These are phyloP conservation scores for Alternaria rosae DNA, from an alignment of 2,329 filamentous ascomycete genomes.

Conservation along the genomic window DNA sequence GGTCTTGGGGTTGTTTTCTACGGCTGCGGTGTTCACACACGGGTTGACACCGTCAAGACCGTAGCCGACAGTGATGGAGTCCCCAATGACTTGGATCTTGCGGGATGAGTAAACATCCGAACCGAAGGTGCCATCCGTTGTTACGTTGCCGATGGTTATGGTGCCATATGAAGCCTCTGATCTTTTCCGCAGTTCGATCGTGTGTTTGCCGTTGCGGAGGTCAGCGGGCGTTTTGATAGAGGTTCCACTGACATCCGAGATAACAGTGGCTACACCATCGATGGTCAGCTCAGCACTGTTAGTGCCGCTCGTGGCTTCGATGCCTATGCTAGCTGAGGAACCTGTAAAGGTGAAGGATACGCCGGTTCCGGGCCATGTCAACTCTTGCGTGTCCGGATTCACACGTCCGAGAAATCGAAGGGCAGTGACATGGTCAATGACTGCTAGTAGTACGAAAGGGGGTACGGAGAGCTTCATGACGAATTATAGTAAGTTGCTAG, in stretches of 20 bases:
- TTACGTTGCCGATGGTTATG: constrained; percentile 39
- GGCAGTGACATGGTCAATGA: constrained; percentile 2
- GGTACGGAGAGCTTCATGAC: neutral
- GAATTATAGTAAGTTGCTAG: neutral
- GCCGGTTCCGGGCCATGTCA: constrained; percentile 57
- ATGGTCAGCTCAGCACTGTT: constrained; percentile 48
- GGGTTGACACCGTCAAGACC: constrained; percentile 53
- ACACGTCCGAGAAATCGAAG: constrained; percentile 49
- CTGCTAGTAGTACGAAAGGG: constrained; percentile 1
- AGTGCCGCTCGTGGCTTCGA: constrained; percentile 42
- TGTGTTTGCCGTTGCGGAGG: constrained; percentile 46
- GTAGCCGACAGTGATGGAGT: constrained; percentile 57
- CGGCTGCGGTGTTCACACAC: constrained; percentile 50
- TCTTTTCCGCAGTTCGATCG: constrained; percentile 50
- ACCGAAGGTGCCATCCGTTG: constrained; percentile 38
- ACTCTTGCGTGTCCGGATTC: constrained; percentile 53
- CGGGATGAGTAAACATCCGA: constrained; percentile 32
- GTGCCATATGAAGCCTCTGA: constrained; percentile 50
- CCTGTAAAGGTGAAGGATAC: constrained; percentile 54
- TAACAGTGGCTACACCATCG: constrained; percentile 36
- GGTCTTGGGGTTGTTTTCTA: constrained; percentile 53
- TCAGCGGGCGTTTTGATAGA: constrained; percentile 39
- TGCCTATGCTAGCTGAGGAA: constrained; percentile 48
- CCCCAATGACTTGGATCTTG: constrained; percentile 56
- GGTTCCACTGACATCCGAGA: constrained; percentile 40